Evolutionary conservation across 768 basidiomycete species (phyloP).

Genomic region (Mycena chlorophos): DNA sequence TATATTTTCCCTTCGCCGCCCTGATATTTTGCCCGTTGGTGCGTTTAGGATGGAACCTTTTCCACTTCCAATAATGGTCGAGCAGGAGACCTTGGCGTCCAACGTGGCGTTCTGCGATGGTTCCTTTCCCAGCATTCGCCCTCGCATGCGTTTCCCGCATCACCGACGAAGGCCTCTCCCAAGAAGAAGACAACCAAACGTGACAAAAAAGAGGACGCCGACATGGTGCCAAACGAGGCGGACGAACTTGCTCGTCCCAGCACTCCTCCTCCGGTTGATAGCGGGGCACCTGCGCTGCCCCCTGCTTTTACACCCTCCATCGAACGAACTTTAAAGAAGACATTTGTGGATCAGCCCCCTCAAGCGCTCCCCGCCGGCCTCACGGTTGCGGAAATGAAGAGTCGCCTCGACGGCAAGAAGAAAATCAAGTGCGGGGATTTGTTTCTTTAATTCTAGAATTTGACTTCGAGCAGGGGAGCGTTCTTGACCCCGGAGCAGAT

Average conservation of each 20-base stretch:
- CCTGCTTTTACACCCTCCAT: conserved; percentile 70
- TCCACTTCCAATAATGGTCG: neutral
- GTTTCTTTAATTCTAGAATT: conserved; percentile 13
- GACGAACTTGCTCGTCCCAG: conserved; percentile 6
- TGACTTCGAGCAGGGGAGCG: conserved; percentile 50
- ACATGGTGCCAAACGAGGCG: conserved; percentile 1
- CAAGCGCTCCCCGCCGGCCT: conserved; percentile 59
- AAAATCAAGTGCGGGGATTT: conserved; percentile 61
- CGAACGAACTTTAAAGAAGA: conserved; percentile 50
- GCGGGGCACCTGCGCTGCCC: conserved; percentile 45
- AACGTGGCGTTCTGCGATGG: conserved; percentile 72
- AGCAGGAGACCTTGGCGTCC: conserved; percentile 81
- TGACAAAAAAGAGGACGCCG: conserved; percentile 30
- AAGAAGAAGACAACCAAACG: conserved; percentile 22
- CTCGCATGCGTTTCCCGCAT: conserved; percentile 45
- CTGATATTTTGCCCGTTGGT: conserved; percentile 74
- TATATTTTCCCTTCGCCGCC: conserved; percentile 82
- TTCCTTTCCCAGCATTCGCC: conserved; percentile 62
- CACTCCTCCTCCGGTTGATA: conserved; percentile 21
- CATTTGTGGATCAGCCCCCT: conserved; percentile 23
- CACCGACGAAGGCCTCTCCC: conserved; percentile 44
- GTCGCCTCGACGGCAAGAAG: conserved; percentile 65
- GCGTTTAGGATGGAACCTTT: conserved; percentile 33
- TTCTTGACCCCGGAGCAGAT: conserved; percentile 81
- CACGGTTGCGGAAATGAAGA: conserved; percentile 55